A percentile compares a stretch with the other conserved stretches of the same genome.
Conservation (phyloP, 2,329 filamentous ascomycete species). For the Microascus cirrosus region DNA sequence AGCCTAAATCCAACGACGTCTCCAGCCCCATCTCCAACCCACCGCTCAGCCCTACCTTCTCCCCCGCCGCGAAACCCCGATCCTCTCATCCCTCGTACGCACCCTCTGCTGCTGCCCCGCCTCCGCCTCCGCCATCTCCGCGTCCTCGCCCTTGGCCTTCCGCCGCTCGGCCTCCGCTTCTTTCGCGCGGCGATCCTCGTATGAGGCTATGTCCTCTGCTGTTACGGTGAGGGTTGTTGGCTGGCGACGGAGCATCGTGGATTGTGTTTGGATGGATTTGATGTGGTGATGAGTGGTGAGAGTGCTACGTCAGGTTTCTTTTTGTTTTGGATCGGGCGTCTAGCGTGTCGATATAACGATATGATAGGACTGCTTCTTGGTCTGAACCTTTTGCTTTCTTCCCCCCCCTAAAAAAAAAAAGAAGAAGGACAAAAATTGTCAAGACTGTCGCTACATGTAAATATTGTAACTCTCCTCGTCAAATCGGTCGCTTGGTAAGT, state of each 20-base stretch:
- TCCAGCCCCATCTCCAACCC: background rate
- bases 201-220: slow-evolving; percentile 57
- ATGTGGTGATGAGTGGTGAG: background rate
- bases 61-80: slow-evolving; percentile 19
- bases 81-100: slow-evolving; percentile 25
- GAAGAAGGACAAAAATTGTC: no score
- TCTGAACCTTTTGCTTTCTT: no score
- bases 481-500: background rate
- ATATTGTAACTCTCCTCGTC: background rate
- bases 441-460: no score
- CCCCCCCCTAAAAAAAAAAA: no score
- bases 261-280: background rate
- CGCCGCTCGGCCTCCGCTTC: slow-evolving; percentile 18
- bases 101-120: slow-evolving; percentile 7
- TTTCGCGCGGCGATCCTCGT: slow-evolving; percentile 50
- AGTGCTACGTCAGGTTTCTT: background rate
- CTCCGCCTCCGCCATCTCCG: slow-evolving; percentile 7
- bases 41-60: slow-evolving; percentile 4
- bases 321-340: background rate
- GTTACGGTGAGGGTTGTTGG: slow-evolving; percentile 59
- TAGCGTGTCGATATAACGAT: background rate
- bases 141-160: slow-evolving; percentile 8
- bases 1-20: background rate
- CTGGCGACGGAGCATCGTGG: slow-evolving; percentile 52
- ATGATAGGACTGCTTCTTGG: background rate